Evolutionary conservation across 2,329 filamentous ascomycete genomes (phyloP).

Genomic region (Scleromitrula shiraiana): DNA sequence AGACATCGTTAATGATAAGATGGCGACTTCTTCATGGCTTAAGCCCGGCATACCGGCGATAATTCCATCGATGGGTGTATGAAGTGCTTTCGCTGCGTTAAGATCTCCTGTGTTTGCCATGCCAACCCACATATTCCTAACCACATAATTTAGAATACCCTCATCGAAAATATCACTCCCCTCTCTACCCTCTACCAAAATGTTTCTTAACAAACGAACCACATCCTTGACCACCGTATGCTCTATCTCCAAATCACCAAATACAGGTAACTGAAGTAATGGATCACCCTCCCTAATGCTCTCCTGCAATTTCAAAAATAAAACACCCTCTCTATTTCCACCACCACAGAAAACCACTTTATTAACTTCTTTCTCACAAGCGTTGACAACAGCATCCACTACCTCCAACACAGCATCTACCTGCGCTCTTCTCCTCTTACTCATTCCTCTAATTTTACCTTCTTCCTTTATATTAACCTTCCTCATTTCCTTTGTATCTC

Average conservation of each 20-base stretch:
- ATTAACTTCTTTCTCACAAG: constrained; percentile 65
- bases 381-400: too few species aligned
- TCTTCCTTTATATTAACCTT: constrained; percentile 41
- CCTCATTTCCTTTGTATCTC: constrained; percentile 43
- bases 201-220: too few species aligned
- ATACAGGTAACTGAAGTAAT: constrained; percentile 37
- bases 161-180: constrained; percentile 34
- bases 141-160: constrained; percentile 39
- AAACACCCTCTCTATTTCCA: constrained; percentile 75
- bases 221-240: too few species aligned
- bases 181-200: too few species aligned
- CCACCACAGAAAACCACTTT: constrained; percentile 79
- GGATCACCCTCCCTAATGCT: constrained; percentile 57
- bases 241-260: too few species aligned
- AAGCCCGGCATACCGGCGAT: constrained; percentile 61
- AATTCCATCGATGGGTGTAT: constrained; percentile 60
- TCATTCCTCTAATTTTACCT: constrained; percentile 66
- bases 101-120: constrained; percentile 40
- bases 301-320: constrained; percentile 61
- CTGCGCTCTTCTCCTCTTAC: constrained; percentile 68
- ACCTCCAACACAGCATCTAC: constrained; percentile 65
- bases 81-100: constrained; percentile 62
- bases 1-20: constrained; percentile 63
- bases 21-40: constrained; percentile 61
- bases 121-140: constrained; percentile 43